These are phyloP conservation scores for Phytophthora hybrid DNA, from an alignment of 352 stramenopile species.

Conservation along the genomic window DNA sequence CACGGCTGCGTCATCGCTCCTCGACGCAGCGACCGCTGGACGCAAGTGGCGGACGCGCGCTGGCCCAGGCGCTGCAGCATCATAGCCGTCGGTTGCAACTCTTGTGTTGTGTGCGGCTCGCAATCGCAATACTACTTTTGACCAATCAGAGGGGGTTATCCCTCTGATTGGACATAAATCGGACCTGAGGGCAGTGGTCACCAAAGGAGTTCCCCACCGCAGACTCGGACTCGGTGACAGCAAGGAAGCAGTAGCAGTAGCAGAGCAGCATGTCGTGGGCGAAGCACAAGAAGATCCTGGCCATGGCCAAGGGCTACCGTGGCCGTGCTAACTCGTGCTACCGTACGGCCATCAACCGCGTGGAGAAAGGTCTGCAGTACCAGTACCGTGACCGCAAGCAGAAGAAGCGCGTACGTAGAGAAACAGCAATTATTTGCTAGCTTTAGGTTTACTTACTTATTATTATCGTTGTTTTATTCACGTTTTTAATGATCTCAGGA, in stretches of 20 bases:
- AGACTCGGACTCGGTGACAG: constrained; percentile 13
- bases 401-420: constrained; percentile 92
- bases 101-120: neutral
- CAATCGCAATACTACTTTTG: constrained; percentile 15
- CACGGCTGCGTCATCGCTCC: constrained; percentile 13
- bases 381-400: constrained; percentile 95
- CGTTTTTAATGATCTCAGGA: constrained; percentile 50
- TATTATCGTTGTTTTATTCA: neutral
- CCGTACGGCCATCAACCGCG: constrained; percentile 92
- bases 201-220: constrained; percentile 17
- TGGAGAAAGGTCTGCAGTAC: constrained; percentile 95
- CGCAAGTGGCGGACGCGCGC: constrained; percentile 24
- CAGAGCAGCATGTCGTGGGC: constrained; percentile 70
- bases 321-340: constrained; percentile 95
- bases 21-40: constrained; percentile 37
- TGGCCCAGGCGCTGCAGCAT: constrained; percentile 41
- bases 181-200: constrained; percentile 20
- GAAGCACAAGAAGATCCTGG: constrained; percentile 93
- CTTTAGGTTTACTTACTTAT: constrained; percentile 15
- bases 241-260: neutral
- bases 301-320: constrained; percentile 96
- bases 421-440: neutral
- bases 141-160: constrained; percentile 17
- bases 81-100: constrained; percentile 1
- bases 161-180: constrained; percentile 36